Percentiles rank a stretch among this genome's conserved stretches.
Evolutionary conservation across 305 asterid genomes (phyloP).

Genomic region (Fraxinus floribunda): DNA sequence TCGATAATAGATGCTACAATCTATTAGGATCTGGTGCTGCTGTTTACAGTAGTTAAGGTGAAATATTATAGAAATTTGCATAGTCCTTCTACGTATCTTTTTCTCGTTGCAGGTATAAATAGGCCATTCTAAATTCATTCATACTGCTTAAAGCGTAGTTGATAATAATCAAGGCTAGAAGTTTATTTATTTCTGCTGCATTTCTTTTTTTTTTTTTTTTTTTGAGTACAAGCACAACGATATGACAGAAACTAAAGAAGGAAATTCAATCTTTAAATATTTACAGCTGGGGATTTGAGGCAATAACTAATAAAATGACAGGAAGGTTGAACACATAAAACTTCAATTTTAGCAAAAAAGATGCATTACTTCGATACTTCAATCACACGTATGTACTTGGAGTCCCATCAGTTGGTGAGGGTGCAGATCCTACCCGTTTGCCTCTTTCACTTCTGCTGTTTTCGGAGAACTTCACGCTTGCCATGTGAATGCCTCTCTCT

Average conservation of each 20-base stretch:
- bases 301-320: neutral
- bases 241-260: neutral
- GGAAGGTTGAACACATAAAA: neutral
- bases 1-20: neutral
- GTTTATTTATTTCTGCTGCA: neutral
- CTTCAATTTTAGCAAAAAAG: neutral
- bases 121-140: neutral
- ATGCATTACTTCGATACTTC: neutral
- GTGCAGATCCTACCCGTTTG: conserved; percentile 19
- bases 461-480: conserved; percentile 68
- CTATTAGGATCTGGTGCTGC: neutral
- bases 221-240: neutral
- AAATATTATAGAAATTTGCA: neutral
- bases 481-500: conserved; percentile 50
- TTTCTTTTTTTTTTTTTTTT: too few species aligned
- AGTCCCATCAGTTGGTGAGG: neutral
- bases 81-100: neutral
- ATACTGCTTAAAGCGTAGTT: neutral
- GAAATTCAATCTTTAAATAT: too few species aligned
- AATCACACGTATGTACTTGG: neutral
- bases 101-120: neutral
- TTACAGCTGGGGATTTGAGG: neutral
- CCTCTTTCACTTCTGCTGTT: conserved; percentile 69
- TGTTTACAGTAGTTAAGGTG: neutral
- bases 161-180: neutral